Evolutionary conservation across 805 yeast genomes (phyloP).

Genomic region (Saturnispora zaruensis): DNA sequence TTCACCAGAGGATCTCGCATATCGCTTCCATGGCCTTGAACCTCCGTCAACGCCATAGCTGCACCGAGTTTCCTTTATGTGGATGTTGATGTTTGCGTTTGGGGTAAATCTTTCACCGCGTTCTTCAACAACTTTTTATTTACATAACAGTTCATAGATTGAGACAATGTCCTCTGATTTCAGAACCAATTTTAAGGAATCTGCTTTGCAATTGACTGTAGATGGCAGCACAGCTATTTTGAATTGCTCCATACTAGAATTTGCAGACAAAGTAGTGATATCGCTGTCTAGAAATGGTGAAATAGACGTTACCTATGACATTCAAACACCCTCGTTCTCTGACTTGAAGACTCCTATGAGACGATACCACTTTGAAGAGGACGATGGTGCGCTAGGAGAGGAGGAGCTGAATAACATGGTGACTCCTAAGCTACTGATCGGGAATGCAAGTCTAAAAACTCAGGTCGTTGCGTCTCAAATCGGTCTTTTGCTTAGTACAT

Average conservation of each 20-base stretch:
- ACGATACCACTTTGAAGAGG: conserved; percentile 7
- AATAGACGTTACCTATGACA: conserved; percentile 40
- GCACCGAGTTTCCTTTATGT: neutral
- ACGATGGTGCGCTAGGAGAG: conserved; percentile 28
- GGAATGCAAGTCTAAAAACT: conserved; percentile 38
- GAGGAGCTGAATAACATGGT: conserved; percentile 11
- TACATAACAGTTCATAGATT: neutral
- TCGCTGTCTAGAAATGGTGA: conserved; percentile 36
- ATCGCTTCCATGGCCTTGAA: neutral
- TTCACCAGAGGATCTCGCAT: neutral
- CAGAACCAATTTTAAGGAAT: conserved; percentile 3
- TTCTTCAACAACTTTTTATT: neutral
- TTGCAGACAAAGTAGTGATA: conserved; percentile 34
- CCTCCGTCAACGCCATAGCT: neutral
- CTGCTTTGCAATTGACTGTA: neutral
- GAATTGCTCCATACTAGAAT: conserved; percentile 23
- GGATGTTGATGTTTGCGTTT: neutral
- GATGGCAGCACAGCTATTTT: conserved; percentile 7
- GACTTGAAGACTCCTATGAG: conserved; percentile 16
- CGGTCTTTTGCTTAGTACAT: conserved; percentile 33
- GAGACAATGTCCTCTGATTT: conserved; percentile 1
- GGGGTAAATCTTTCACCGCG: neutral
- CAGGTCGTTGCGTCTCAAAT: conserved; percentile 41
- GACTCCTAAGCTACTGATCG: conserved; percentile 32
- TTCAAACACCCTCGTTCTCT: conserved; percentile 25